A percentile compares a stretch with the other conserved stretches of the same genome.
Evolutionary conservation across 306 rosid species (phyloP).

Genomic region (Prunus fruticosa): DNA sequence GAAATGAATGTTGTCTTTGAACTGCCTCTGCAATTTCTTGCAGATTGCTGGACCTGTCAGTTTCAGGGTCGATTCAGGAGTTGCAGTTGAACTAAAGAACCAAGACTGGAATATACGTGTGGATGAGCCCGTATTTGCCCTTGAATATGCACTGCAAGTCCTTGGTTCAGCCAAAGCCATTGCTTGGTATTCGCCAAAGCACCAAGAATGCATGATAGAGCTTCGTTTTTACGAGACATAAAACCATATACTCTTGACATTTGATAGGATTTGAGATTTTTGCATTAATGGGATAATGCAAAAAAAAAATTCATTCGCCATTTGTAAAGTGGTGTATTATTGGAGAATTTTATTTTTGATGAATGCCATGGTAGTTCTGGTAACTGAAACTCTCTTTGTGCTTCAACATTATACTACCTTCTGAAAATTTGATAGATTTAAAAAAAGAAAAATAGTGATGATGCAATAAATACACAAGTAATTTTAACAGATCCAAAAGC

Average conservation of each 20-base stretch:
- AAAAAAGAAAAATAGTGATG: too few species aligned
- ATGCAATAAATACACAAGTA: too few species aligned
- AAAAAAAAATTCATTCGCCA: background rate
- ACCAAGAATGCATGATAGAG: constrained; percentile 81
- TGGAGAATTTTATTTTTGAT: background rate
- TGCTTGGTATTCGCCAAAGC: constrained; percentile 92
- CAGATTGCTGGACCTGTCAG: constrained; percentile 90
- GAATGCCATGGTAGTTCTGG: background rate
- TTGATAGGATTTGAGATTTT: background rate
- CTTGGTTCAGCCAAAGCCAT: constrained; percentile 95
- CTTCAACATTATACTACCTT: too few species aligned
- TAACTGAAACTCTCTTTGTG: background rate
- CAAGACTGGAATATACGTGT: constrained; percentile 31
- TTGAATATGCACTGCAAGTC: constrained; percentile 76
- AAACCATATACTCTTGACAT: background rate
- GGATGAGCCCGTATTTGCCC: constrained; percentile 68
- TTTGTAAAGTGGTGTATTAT: background rate
- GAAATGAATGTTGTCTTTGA: background rate
- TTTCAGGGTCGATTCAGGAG: constrained; percentile 77
- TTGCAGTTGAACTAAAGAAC: constrained; percentile 56
- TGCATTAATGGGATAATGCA: background rate
- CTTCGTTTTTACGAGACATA: constrained; percentile 84
- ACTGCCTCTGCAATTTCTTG: constrained; percentile 11
- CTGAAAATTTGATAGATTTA: too few species aligned
- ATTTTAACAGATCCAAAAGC: background rate